Percentiles rank a stretch among this genome's conserved stretches.
Conservation (phyloP, 2,329 filamentous ascomycete species). For the Diaporthe humulicola region DNA sequence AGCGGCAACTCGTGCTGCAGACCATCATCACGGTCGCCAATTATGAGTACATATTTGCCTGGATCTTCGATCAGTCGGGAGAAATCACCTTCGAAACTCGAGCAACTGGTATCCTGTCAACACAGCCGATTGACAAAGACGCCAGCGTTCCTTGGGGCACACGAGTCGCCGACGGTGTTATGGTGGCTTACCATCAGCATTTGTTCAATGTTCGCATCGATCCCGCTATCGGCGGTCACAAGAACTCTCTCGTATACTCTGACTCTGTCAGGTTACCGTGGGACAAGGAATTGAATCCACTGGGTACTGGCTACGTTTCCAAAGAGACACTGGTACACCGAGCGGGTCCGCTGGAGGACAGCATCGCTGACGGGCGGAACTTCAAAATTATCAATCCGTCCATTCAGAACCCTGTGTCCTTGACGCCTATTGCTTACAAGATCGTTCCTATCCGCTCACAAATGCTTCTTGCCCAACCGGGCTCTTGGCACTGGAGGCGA, state of each 20-base stretch:
- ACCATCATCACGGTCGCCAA: conserved; percentile 78
- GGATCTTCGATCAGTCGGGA: conserved; percentile 72
- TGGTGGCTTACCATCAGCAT: conserved; percentile 80
- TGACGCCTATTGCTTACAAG: conserved; percentile 61
- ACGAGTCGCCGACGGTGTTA: conserved; percentile 72
- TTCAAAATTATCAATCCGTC: conserved; percentile 64
- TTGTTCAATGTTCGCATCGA: conserved; percentile 76
- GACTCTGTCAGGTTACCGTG: not conserved
- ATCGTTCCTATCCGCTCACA: conserved; percentile 61
- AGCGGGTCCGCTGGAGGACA: not conserved
- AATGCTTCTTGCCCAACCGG: conserved; percentile 55
- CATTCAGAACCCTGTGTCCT: conserved; percentile 56
- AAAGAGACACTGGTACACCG: not conserved
- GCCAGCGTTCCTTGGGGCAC: conserved; percentile 70
- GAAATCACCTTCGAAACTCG: conserved; percentile 73
- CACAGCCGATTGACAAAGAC: conserved; percentile 68
- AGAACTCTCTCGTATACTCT: not conserved
- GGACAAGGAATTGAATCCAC: not conserved
- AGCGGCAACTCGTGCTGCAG: conserved; percentile 75
- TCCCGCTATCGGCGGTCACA: conserved; percentile 64
- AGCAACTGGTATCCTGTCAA: conserved; percentile 75
- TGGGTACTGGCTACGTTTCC: not conserved
- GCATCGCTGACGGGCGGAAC: conserved; percentile 54
- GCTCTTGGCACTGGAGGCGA: conserved; percentile 52
- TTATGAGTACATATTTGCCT: conserved; percentile 74